phyloP scores from a whole-genome alignment of 2,329 filamentous ascomycete genomes.

The Fusarium staphyleae region DNA sequence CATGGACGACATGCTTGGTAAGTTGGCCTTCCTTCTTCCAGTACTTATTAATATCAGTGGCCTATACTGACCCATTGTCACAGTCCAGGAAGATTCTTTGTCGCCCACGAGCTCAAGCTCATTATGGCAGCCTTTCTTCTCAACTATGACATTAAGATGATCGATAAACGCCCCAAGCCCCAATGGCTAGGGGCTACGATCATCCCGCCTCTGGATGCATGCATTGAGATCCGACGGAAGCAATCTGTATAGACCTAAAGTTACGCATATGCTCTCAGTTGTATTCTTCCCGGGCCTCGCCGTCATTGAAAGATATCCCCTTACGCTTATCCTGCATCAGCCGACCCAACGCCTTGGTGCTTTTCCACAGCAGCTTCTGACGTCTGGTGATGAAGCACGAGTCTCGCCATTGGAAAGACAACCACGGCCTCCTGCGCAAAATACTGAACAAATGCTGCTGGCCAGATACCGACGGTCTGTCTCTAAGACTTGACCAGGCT shows the following conservation, averaged over 20 bases:
- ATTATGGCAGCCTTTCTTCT: conserved; percentile 57
- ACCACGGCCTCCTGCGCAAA: conserved; percentile 17
- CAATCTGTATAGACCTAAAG: not conserved
- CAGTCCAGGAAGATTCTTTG: conserved; percentile 63
- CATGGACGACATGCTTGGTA: conserved; percentile 62
- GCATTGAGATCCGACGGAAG: conserved; percentile 40
- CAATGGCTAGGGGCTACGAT: conserved; percentile 56
- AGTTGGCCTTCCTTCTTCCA: conserved; percentile 2
- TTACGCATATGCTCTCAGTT: not conserved
- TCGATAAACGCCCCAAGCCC: conserved; percentile 49
- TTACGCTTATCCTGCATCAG: conserved; percentile 23
- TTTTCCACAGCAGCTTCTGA: conserved; percentile 17
- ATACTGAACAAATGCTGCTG: conserved; percentile 32
- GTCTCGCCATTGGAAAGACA: conserved; percentile 27
- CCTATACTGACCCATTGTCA: not conserved
- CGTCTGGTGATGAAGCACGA: conserved; percentile 34
- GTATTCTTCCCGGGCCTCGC: conserved; percentile 19
- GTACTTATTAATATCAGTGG: too few species aligned
- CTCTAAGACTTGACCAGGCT: conserved; percentile 27
- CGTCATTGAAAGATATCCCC: conserved; percentile 3
- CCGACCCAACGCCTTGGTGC: conserved; percentile 21
- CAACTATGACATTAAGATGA: conserved; percentile 59
- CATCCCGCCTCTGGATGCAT: conserved; percentile 39
- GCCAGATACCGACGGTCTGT: conserved; percentile 25
- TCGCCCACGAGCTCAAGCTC: conserved; percentile 63